Evolutionary conservation across 1,284 basidiomycete genomes (phyloP).

Genomic region (Ustilago curta): DNA sequence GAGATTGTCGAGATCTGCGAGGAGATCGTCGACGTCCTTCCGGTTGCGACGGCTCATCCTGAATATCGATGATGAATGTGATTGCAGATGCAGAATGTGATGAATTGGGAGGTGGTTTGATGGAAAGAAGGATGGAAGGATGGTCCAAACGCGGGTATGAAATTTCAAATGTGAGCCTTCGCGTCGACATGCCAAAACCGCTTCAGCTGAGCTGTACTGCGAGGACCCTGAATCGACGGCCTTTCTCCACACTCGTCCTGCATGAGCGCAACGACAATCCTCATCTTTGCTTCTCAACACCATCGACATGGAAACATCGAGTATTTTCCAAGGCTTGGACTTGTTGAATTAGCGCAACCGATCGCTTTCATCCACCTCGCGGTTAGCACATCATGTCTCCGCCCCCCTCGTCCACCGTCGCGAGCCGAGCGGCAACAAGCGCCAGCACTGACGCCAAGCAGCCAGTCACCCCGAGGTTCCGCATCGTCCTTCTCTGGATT

Average conservation of each 20-base stretch:
- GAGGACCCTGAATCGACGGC: constrained; percentile 21
- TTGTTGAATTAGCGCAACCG: background rate
- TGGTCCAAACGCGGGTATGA: constrained; percentile 20
- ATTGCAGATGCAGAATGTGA: background rate
- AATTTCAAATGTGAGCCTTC: background rate
- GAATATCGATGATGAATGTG: background rate
- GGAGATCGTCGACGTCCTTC: constrained; percentile 65
- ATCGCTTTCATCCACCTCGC: no score
- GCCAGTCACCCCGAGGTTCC: constrained; percentile 35
- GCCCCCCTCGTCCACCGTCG: background rate
- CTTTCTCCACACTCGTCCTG: constrained; percentile 14
- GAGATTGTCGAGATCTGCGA: constrained; percentile 65
- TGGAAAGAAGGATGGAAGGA: constrained; percentile 2
- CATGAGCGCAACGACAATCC: background rate
- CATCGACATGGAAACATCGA: background rate
- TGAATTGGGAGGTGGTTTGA: background rate
- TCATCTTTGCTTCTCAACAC: background rate
- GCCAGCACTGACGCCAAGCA: constrained; percentile 4
- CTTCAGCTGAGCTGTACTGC: constrained; percentile 6
- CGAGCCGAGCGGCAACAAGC: background rate
- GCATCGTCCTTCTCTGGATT: constrained; percentile 56
- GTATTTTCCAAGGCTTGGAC: background rate
- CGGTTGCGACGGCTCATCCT: constrained; percentile 49
- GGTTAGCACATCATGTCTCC: background rate
- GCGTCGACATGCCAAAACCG: background rate